Evolutionary conservation across 1,139 yeast genomes (phyloP).

Genomic region (Nadsonia commutata): DNA sequence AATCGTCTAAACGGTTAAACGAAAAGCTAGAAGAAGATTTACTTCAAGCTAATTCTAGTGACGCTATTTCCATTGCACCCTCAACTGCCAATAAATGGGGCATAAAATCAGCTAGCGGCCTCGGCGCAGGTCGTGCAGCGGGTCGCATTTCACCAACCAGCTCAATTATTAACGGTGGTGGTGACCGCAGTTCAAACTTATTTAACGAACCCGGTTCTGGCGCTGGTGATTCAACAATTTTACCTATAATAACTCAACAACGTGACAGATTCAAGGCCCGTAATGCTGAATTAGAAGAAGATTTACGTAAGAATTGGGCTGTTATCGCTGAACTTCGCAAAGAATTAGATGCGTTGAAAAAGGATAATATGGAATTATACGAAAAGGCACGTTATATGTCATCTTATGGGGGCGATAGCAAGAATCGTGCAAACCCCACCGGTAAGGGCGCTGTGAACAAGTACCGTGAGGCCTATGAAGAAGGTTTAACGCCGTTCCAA

Average conservation of each 20-base stretch:
- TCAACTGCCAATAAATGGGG: conserved; percentile 4
- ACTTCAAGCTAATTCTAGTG: conserved; percentile 10
- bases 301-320: conserved; percentile 43
- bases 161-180: conserved; percentile 17
- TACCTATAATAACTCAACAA: conserved; percentile 86
- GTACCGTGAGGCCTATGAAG: conserved; percentile 55
- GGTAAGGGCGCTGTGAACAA: conserved; percentile 38
- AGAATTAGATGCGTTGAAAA: conserved; percentile 48
- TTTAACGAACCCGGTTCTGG: conserved; percentile 5
- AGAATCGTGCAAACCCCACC: conserved; percentile 1
- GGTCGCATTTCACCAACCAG: conserved; percentile 28
- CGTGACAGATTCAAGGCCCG: conserved; percentile 80
- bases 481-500: conserved; percentile 69
- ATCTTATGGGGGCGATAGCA: conserved; percentile 9
- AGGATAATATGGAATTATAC: conserved; percentile 65
- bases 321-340: conserved; percentile 46
- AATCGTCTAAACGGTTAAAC: conserved; percentile 31
- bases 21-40: conserved; percentile 59
- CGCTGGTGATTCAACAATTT: conserved; percentile 33
- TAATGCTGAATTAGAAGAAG: conserved; percentile 73
- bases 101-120: conserved; percentile 20
- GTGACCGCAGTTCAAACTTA: not conserved
- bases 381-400: conserved; percentile 72
- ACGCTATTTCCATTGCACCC: conserved; percentile 4
- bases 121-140: conserved; percentile 1